These are phyloP conservation scores for Fennellomyces sp. DNA, from an alignment of 371 early-diverging fungal genomes.

Conservation along the genomic window DNA sequence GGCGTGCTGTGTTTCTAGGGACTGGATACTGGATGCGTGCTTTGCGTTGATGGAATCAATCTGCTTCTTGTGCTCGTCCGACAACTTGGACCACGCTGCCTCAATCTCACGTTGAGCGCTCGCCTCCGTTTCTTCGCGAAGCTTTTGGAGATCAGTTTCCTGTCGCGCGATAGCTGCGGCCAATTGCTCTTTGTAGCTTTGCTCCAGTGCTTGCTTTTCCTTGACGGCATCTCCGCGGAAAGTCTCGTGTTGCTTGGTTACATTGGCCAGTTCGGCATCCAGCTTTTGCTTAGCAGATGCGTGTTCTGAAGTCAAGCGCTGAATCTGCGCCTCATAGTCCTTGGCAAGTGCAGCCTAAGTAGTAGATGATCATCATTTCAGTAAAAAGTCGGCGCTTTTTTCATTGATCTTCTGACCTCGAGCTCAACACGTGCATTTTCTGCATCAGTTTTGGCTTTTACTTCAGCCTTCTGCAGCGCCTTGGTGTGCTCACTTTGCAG, in stretches of 20 bases:
- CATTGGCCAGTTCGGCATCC: constrained; percentile 4
- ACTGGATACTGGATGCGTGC: constrained; percentile 11
- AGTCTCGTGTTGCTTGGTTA: not conserved
- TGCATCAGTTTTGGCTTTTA: not conserved
- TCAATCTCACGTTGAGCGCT: constrained; percentile 23
- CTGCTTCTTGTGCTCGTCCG: constrained; percentile 17
- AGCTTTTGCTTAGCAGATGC: constrained; percentile 1
- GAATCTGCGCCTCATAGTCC: constrained; percentile 18
- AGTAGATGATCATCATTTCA: no score
- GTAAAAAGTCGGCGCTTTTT: not conserved
- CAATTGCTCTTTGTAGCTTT: constrained; percentile 14
- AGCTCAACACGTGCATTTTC: constrained; percentile 12
- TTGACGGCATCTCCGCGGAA: not conserved
- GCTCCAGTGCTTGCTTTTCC: constrained; percentile 9
- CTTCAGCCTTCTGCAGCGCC: constrained; percentile 8
- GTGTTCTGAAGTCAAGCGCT: constrained; percentile 8
- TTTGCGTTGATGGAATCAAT: constrained; percentile 11
- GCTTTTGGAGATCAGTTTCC: constrained; percentile 16
- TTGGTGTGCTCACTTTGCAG: not conserved
- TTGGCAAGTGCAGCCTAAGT: constrained; percentile 13
- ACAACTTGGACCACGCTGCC: constrained; percentile 23
- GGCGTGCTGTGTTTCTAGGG: constrained; percentile 11
- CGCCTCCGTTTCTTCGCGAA: constrained; percentile 40
- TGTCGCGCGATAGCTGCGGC: constrained; percentile 5
- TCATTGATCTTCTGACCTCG: not conserved